Evolutionary conservation across 306 rosid species (phyloP).

Genomic region (Vigna hirtella): DNA sequence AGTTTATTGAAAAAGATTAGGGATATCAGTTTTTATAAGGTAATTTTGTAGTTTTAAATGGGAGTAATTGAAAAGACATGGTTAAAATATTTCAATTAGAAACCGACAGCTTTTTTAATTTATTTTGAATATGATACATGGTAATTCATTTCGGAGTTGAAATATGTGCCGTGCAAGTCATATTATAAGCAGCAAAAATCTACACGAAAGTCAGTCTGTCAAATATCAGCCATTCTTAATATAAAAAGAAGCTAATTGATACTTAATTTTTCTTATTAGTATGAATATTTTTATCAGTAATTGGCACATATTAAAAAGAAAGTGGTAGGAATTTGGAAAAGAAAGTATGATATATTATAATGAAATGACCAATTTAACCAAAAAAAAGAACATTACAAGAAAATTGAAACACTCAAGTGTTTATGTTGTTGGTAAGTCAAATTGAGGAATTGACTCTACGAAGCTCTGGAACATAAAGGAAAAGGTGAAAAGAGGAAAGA

Average conservation of each 20-base stretch:
- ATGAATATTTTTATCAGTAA: too few relatives aligned
- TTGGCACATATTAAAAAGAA: too few relatives aligned
- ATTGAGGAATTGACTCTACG: slow-evolving; percentile 10
- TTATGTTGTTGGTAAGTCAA: not conserved
- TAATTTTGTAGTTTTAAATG: too few relatives aligned
- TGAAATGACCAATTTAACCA: not conserved
- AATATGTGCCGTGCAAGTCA: slow-evolving; percentile 45
- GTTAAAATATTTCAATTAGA: slow-evolving; percentile 9
- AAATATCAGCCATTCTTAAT: not conserved
- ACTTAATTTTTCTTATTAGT: too few relatives aligned
- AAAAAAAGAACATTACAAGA: slow-evolving; percentile 1
- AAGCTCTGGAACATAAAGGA: not conserved
- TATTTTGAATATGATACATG: not conserved
- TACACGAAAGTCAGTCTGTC: slow-evolving; percentile 32
- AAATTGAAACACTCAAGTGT: not conserved
- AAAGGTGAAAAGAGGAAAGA: not conserved
- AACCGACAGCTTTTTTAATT: not conserved
- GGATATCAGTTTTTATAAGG: too few relatives aligned
- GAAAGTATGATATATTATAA: not conserved
- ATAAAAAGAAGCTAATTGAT: not conserved
- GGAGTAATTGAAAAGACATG: not conserved
- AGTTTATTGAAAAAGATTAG: too few relatives aligned
- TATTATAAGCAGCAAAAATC: slow-evolving; percentile 8
- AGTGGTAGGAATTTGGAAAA: not conserved
- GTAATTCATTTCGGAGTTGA: not conserved